Evolutionary conservation across 306 rosid species (phyloP).

Genomic region (Casuarina equisetifolia): DNA sequence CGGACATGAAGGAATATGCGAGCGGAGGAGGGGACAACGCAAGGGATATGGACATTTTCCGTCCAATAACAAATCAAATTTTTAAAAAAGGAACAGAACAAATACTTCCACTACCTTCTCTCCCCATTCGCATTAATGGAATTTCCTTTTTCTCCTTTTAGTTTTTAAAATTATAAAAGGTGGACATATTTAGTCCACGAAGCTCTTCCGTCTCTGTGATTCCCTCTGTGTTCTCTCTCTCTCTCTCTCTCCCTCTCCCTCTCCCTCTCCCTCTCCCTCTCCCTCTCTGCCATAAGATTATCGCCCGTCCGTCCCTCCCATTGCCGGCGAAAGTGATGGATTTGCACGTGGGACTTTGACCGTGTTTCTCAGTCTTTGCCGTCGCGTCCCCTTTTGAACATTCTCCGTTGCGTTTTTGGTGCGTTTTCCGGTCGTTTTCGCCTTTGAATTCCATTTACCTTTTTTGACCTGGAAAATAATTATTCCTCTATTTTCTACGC

Average conservation of each 20-base stretch:
- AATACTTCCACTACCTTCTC: too few relatives aligned
- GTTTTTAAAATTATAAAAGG: too few relatives aligned
- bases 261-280: background rate
- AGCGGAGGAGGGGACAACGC: too few relatives aligned
- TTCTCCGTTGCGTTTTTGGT: background rate
- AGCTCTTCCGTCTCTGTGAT: background rate
- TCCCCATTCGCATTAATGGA: too few relatives aligned
- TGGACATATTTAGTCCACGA: background rate
- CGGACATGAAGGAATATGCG: too few relatives aligned
- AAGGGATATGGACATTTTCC: too few relatives aligned
- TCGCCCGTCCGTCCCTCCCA: slow-evolving; percentile 34
- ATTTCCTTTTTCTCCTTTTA: too few relatives aligned
- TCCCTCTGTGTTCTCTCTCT: background rate
- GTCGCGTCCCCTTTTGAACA: background rate
- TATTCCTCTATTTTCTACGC: background rate
- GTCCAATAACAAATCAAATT: too few relatives aligned
- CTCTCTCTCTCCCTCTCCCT: slow-evolving; percentile 21
- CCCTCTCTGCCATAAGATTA: background rate
- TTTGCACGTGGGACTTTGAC: background rate
- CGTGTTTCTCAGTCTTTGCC: slow-evolving; percentile 9
- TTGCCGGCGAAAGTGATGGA: slow-evolving; percentile 27
- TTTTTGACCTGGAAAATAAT: background rate
- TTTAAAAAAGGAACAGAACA: too few relatives aligned
- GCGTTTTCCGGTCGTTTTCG: slow-evolving; percentile 26
- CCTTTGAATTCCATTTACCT: slow-evolving; percentile 28